Conservation (phyloP, 108 stramenopile species). For the Cyclostephanos invisitatus region DNA sequence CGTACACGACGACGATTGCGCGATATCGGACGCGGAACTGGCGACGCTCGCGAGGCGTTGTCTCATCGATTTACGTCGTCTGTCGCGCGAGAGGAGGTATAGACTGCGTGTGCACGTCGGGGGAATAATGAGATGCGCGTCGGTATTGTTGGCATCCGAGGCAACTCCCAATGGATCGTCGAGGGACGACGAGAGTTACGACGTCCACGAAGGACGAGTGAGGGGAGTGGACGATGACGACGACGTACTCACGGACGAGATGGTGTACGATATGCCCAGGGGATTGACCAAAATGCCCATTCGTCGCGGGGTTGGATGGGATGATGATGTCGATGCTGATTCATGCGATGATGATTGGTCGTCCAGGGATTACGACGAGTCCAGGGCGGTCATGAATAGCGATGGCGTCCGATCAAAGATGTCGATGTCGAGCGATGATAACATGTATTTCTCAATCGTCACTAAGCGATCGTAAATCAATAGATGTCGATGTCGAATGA, state of each 20-base stretch:
- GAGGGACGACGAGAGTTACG: background rate
- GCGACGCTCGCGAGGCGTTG: slow-evolving; percentile 45
- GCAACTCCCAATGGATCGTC: background rate
- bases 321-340: background rate
- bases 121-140: slow-evolving; percentile 53
- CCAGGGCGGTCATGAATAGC: slow-evolving; percentile 33
- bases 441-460: slow-evolving; percentile 36
- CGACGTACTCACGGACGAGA: slow-evolving; percentile 25
- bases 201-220: background rate
- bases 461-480: slow-evolving; percentile 40
- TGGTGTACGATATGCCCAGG: slow-evolving; percentile 53
- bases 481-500: slow-evolving; percentile 30
- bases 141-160: slow-evolving; percentile 44
- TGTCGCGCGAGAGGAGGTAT: slow-evolving; percentile 37
- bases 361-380: slow-evolving; percentile 25
- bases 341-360: slow-evolving; percentile 10
- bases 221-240: background rate
- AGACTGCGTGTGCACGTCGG: slow-evolving; percentile 34
- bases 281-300: slow-evolving; percentile 44
- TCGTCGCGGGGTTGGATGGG: slow-evolving; percentile 18
- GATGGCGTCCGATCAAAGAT: slow-evolving; percentile 36
- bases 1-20: slow-evolving; percentile 7
- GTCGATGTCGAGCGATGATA: slow-evolving; percentile 23
- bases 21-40: slow-evolving; percentile 45
- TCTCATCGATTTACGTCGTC: slow-evolving; percentile 46